Percentiles rank a stretch among this genome's conserved stretches.
These are phyloP conservation scores for Podospora conica DNA, from an alignment of 495 filamentous ascomycete species.

Conservation along the genomic window DNA sequence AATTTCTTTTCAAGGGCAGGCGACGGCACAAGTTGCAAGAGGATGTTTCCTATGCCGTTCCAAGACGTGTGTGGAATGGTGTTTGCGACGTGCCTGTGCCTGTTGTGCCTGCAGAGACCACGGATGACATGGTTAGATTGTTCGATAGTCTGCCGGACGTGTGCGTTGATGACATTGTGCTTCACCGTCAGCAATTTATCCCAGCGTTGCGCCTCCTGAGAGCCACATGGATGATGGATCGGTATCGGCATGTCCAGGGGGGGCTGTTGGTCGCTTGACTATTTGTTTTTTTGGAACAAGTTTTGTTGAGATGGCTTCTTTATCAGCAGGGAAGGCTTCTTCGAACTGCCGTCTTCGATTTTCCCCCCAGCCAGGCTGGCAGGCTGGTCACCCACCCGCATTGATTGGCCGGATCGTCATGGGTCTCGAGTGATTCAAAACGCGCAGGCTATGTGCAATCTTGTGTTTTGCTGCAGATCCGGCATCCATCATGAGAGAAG, in stretches of 20 bases:
- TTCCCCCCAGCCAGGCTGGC: not conserved
- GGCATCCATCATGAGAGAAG: not conserved
- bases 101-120: not conserved
- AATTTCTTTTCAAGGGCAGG: not conserved
- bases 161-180: not conserved
- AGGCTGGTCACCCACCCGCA: not conserved
- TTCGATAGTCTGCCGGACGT: not conserved
- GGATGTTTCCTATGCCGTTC: conserved; percentile 9
- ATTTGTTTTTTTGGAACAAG: not conserved
- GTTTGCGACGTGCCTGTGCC: not conserved
- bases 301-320: conserved; percentile 3
- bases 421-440: conserved; percentile 5
- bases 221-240: not conserved
- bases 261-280: not conserved
- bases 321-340: not conserved
- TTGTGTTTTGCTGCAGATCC: conserved; percentile 8
- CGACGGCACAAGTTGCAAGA: not conserved
- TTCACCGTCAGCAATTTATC: not conserved
- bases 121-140: not conserved
- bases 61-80: not conserved
- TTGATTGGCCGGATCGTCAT: conserved; percentile 8
- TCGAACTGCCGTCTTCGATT: not conserved
- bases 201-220: not conserved
- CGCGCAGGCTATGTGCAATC: conserved; percentile 11
- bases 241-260: not conserved